Conservation (phyloP, 83 land plant genomes). For the Thuja plicata region DNA sequence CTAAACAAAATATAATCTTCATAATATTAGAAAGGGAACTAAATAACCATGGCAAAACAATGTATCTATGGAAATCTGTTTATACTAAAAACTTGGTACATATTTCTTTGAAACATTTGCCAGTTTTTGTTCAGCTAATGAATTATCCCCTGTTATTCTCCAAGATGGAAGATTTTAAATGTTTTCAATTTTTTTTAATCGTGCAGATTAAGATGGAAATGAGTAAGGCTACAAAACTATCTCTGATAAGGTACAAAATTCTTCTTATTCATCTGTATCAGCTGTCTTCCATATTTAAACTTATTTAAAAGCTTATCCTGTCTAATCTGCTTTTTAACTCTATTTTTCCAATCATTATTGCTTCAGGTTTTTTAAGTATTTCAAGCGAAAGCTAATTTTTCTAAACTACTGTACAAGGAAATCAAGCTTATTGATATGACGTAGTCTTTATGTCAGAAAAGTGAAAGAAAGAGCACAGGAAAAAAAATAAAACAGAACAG, state of each 20-base stretch:
- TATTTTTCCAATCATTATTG: not conserved
- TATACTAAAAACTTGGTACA: no score
- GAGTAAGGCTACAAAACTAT: constrained; percentile 42
- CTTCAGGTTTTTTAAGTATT: not conserved
- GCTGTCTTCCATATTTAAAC: not conserved
- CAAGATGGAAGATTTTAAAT: no score
- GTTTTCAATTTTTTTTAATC: no score
- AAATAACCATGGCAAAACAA: no score
- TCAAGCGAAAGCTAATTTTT: not conserved
- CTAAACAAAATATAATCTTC: no score
- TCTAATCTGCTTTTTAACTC: not conserved
- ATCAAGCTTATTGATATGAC: constrained; percentile 84
- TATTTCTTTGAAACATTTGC: no score
- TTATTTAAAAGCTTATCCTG: not conserved
- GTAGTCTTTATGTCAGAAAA: constrained; percentile 70
- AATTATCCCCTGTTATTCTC: no score
- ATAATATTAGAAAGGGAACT: no score
- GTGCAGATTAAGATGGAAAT: constrained; percentile 51
- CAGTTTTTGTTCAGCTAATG: no score
- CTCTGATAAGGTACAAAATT: not conserved
- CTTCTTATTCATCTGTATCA: not conserved
- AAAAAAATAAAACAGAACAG: no score
- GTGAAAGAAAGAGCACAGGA: no score
- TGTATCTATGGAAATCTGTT: no score
- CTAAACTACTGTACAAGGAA: not conserved